These are phyloP conservation scores for Mycena pura DNA, from an alignment of 768 basidiomycete genomes.

Conservation along the genomic window DNA sequence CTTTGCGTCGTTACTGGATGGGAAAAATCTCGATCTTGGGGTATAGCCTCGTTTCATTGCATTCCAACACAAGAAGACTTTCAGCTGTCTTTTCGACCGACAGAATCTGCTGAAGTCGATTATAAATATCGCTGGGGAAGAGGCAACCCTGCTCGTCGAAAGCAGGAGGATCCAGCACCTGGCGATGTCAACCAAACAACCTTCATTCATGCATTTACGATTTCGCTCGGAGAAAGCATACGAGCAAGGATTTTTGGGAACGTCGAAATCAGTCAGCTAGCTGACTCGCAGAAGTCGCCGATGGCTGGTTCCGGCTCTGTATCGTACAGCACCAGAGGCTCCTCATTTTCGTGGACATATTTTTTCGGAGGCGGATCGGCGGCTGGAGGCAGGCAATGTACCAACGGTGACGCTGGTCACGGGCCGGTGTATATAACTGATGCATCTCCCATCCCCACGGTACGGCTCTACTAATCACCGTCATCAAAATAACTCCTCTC, in stretches of 20 bases:
- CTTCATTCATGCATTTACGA: conserved; percentile 13
- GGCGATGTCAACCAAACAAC: background rate
- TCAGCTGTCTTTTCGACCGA: conserved; percentile 4
- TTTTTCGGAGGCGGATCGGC: no score
- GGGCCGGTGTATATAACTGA: no score
- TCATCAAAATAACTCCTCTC: no score
- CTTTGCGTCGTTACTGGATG: conserved; percentile 29
- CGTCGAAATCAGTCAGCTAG: background rate
- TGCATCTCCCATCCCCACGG: no score
- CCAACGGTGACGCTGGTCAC: no score
- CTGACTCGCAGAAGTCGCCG: background rate
- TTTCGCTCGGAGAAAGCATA: conserved; percentile 11
- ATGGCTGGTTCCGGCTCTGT: background rate
- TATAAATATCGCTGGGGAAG: conserved; percentile 1
- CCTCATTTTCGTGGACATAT: no score
- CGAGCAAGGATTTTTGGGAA: conserved; percentile 5
- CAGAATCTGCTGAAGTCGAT: background rate
- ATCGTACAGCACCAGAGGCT: background rate
- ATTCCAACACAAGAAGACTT: background rate
- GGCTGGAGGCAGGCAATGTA: no score
- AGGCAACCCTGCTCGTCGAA: background rate
- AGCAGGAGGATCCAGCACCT: background rate
- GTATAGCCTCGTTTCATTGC: conserved; percentile 16
- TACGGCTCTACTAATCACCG: no score
- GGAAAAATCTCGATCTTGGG: conserved; percentile 25